Evolutionary conservation across 192 early-diverging fungal species (phyloP), one percentile per base, ranked within the genome.

Genomic region (Entomortierella beljakovae): DNA sequence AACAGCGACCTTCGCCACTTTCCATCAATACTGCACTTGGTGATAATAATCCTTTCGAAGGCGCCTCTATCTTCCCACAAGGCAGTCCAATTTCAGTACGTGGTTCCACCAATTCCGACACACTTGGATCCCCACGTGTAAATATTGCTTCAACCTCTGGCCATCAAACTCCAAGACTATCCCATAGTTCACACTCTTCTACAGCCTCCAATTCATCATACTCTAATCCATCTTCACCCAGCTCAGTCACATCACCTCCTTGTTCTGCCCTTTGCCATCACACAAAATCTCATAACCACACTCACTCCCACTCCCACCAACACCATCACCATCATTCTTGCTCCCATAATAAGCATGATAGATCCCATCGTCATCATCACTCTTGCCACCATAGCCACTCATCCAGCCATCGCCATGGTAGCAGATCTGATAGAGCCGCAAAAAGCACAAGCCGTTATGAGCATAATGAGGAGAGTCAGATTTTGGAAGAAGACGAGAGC

Each of bases 161-260:
- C 13, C 42, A 38, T 7, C 33, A 48, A 13, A 51, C 71, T 48
- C 61, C 74, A 49, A 68, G 61, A 54, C 61, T 69, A 18, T 48
- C 60, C 0, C 74, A 68, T 53, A 63, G 58, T 25, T 29, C 62
- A 2, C 55, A 64, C 34, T 73, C 70, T 6, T 66, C 71, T 8
- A 49, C 71, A 18, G 64, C 63, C 28, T 66, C 68, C 1, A 53
- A 59, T 31, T 69, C 75, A 46, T 70, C 61, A 31, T 79, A 49
- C 54, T 79, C 75, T 23, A 79, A 69, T 26, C 23, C 62, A 1
- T 79, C 75, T 26, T 79, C 75, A 9, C 75, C 75, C 25, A 70
- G 56, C 57, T 70, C 75, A 15, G 35, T 48, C 6, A 48, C 68
- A 16, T 46, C 74, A 2, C 68, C 67, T 63, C 70, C 61, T 29